Conservation (phyloP, 192 early-diverging fungal species). For the Chytriomyces sp. region DNA sequence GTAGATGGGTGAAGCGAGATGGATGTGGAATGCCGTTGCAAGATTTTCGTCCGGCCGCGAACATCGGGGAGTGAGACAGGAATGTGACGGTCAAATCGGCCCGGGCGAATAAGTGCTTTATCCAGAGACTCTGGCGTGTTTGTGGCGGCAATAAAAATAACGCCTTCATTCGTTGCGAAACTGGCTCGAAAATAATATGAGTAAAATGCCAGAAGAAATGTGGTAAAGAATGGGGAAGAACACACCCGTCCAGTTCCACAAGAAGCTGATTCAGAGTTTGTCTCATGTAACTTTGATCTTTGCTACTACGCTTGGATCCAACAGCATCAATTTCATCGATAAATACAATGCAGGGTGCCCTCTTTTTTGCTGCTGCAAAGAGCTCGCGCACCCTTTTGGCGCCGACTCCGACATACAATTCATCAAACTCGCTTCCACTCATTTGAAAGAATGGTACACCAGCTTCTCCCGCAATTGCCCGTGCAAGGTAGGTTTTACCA, state of each 20-base stretch:
- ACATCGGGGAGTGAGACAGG: conserved; percentile 96
- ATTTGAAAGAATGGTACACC: conserved; percentile 99
- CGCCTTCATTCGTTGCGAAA: conserved; percentile 93
- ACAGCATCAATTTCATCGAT: conserved; percentile 99
- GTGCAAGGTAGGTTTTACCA: conserved; percentile 95
- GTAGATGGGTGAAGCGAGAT: conserved; percentile 76
- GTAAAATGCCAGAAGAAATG: too few species aligned
- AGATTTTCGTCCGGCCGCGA: conserved; percentile 89
- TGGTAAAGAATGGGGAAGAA: neutral
- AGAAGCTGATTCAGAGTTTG: conserved; percentile 98
- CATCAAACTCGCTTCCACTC: conserved; percentile 98
- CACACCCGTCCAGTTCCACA: conserved; percentile 94
- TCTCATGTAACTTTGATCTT: conserved; percentile 96
- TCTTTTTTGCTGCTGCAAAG: conserved; percentile 68
- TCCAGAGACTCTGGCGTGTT: conserved; percentile 98
- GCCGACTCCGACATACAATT: conserved; percentile 98
- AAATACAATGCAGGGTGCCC: conserved; percentile 76
- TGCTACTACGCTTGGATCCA: conserved; percentile 88
- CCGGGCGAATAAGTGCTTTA: conserved; percentile 94
- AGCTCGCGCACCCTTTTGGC: conserved; percentile 83
- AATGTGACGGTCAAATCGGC: conserved; percentile 95
- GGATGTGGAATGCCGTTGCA: conserved; percentile 87
- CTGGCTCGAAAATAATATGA: neutral
- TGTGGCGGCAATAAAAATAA: conserved; percentile 98
- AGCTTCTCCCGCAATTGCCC: conserved; percentile 97